Evolutionary conservation across 306 rosid species (phyloP), one percentile per base, ranked within the genome.

Genomic region (Bauhinia variegata): DNA sequence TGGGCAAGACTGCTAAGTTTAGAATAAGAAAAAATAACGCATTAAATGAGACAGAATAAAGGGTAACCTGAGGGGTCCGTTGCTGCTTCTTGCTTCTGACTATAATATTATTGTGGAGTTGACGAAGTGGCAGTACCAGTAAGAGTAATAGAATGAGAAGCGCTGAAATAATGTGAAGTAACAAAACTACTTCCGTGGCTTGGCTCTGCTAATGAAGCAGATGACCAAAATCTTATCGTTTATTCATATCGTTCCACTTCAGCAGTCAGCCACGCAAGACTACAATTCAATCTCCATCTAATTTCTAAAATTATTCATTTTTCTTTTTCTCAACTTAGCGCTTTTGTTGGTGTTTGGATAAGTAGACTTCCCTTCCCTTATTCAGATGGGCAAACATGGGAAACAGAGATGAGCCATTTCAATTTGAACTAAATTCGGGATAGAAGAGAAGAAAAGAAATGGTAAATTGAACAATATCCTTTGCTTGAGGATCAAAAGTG

Each of bases 51-150:
- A 31, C 9, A 18, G 18, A 16, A 28, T 6, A 44, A 63, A 63
- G 13, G 54, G 14, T 63, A 47, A 56, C 67, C 82, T 76, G 59
- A 11, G 60, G 31, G 32, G 65, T 16, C 0, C 50, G 63, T 38
- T 18, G 31, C 6, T 75, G 62, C 68, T 77, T 81, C 68, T 70
- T 81, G 82, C 57, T 73, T 39, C 67, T 64, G 68, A 68, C 67
- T 8, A 69, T 28, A 12, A 78, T 9, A 2, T 16, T 69, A 69
- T 9, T 23, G 28, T 23, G 70, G 14, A 28, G n/a, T n/a, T n/a
- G 71, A 19, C 39, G 70, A 8, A 28, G 75, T 0, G 36, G 55
- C 30, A 32, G 23, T 14, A 14, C 10, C 15, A 6, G 48, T 4
- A 44, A 59, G 42, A 60, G 46, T 8, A 17, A 67, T 8, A 16